phyloP scores from a whole-genome alignment of 2,329 filamentous ascomycete genomes.

The Fusarium denticulatum region DNA sequence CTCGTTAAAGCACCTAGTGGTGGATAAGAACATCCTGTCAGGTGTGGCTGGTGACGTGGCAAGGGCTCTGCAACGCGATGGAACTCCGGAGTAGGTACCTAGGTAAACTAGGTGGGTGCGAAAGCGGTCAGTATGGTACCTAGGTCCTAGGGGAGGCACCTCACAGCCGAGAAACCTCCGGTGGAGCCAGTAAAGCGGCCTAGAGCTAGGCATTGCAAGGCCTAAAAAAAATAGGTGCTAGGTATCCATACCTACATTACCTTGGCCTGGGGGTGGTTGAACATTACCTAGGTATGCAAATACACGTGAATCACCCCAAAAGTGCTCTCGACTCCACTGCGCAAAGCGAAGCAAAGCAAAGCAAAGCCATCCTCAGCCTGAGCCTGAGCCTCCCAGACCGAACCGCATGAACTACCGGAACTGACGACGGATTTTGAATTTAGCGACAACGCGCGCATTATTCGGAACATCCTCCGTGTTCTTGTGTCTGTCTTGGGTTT shows the following conservation, averaged over 20 bases:
- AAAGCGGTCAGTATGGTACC: neutral
- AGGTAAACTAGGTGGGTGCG: neutral
- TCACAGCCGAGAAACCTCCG: constrained; percentile 25
- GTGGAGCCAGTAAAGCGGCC: constrained; percentile 13
- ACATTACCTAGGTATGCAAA: constrained; percentile 31
- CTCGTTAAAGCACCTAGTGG: constrained; percentile 30
- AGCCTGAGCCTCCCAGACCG: constrained; percentile 25
- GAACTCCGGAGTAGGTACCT: neutral
- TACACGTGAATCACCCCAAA: constrained; percentile 41
- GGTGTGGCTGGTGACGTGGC: constrained; percentile 42
- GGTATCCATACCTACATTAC: neutral
- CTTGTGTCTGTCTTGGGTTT: constrained; percentile 19
- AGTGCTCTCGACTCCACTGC: constrained; percentile 22
- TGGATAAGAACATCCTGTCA: constrained; percentile 27
- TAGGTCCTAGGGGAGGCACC: neutral
- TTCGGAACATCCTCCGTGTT: constrained; percentile 33
- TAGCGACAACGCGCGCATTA: constrained; percentile 44
- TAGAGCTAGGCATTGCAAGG: constrained; percentile 7
- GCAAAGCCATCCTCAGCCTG: constrained; percentile 13
- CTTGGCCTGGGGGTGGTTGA: neutral
- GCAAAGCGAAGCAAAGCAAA: constrained; percentile 25
- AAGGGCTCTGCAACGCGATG: neutral
- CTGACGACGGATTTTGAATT: constrained; percentile 38
- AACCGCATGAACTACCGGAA: constrained; percentile 45
- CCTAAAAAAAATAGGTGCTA: constrained; percentile 8